These are phyloP conservation scores for Carex parvula DNA, from an alignment of 176 grass and related monocot genomes.

Conservation along the genomic window DNA sequence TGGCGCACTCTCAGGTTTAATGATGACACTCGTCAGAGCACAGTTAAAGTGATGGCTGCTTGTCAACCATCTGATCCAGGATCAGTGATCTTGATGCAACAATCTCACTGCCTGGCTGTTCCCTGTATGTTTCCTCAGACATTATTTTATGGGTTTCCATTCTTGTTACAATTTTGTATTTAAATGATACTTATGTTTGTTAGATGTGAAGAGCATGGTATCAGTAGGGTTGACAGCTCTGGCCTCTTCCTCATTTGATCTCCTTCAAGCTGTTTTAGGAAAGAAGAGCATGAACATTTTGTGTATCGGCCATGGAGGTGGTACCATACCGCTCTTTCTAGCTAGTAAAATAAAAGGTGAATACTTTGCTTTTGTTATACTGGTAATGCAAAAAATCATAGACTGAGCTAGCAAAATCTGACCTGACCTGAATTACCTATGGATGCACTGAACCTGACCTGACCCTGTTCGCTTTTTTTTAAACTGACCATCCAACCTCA, in stretches of 20 bases:
- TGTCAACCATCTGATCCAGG: conserved; percentile 41
- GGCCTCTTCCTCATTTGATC: conserved; percentile 55
- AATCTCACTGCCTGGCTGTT: conserved; percentile 73
- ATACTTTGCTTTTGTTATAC: not conserved
- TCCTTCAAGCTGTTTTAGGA: conserved; percentile 48
- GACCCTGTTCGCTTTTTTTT: not conserved
- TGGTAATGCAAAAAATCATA: not conserved
- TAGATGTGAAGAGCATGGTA: conserved; percentile 89
- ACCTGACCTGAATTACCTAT: conserved; percentile 17
- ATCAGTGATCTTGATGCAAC: conserved; percentile 75
- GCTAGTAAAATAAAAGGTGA: conserved; percentile 85
- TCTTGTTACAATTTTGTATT: not conserved
- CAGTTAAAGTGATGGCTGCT: conserved; percentile 74
- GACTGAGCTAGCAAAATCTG: not conserved
- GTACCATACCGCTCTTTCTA: conserved; percentile 73
- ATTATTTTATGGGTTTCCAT: conserved; percentile 4
- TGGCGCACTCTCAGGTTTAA: conserved; percentile 91
- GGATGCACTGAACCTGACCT: not conserved
- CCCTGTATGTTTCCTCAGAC: conserved; percentile 57
- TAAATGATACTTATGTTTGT: conserved; percentile 24
- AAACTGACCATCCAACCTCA: not conserved
- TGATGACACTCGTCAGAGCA: conserved; percentile 72
- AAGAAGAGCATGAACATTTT: conserved; percentile 62
- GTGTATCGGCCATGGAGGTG: conserved; percentile 85
- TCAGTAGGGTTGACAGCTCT: conserved; percentile 62